Evolutionary conservation across 331 rosid species (phyloP), one percentile per base, ranked within the genome.

Genomic region (Rosa hybrid): DNA sequence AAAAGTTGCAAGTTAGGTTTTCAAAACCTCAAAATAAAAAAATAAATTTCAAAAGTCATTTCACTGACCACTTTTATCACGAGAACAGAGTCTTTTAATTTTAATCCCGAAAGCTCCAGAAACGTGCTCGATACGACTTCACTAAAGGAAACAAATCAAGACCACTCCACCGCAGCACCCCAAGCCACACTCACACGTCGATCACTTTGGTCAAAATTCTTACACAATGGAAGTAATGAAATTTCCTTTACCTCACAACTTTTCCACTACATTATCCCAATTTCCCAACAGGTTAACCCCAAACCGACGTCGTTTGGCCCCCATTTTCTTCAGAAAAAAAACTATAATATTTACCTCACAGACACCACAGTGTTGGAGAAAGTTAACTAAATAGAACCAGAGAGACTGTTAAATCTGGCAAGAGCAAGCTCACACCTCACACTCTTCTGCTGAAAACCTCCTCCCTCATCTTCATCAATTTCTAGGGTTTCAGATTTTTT

Each of bases 401-500:
- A 50, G 63, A 38, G 39, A 39, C 72, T 49, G 70, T 63, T 65
- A 18, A 80, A 65, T 78, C 72, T 79, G 39, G 57, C 59, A 45
- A 42, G 11, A 27, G 68, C 3, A 14, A 21, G 1, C 70, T 56
- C 65, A 46, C 42, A 30, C 34, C 71, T 25, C 60, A 39, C 25
- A 70, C 72, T 41, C 14, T 20, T 27, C 68, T 38, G 7, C 60
- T 53, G n/a, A 17, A 5, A 20, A 17, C 7, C 67, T 23, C 34
- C 67, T 13, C 20, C 5, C 5, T 18, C 60, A 54, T 56, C 63
- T 18, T n/a, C 25, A 9, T 20, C 21, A 34, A 34, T 17, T 18
- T 11, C 74, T 73, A 78, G 89, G 85, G 81, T 83, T 86, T 49
- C 79, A 4, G 67, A 57, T 44, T 80, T 62, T 9, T 9, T 9